Evolutionary conservation across 352 stramenopile genomes (phyloP).

Genomic region (Globisporangium cylindrosporum): DNA sequence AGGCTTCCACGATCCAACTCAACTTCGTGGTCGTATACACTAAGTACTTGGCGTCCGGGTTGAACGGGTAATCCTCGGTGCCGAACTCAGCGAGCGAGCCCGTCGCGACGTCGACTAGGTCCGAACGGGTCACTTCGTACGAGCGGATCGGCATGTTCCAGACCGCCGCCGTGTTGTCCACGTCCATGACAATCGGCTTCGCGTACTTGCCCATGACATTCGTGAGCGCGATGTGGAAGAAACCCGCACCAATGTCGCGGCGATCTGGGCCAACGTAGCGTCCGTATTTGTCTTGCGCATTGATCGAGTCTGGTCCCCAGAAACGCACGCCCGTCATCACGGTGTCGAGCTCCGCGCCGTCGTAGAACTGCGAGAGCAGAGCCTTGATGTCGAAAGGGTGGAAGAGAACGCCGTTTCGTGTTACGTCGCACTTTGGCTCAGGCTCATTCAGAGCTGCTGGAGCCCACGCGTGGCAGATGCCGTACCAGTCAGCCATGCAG

Average conservation of each 20-base stretch:
- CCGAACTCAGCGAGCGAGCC: slow-evolving; percentile 39
- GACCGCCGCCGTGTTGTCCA: slow-evolving; percentile 21
- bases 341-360: slow-evolving; percentile 30
- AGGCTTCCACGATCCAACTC: slow-evolving; percentile 35
- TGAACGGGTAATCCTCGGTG: slow-evolving; percentile 46
- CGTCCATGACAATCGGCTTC: slow-evolving; percentile 39
- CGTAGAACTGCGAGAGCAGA: slow-evolving; percentile 39
- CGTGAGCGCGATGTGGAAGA: slow-evolving; percentile 43
- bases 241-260: slow-evolving; percentile 49
- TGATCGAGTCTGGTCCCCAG: slow-evolving; percentile 17
- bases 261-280: slow-evolving; percentile 35
- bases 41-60: slow-evolving; percentile 33
- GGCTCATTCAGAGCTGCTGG: slow-evolving; percentile 36
- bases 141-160: slow-evolving; percentile 63
- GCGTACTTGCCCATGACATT: slow-evolving; percentile 48
- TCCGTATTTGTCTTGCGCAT: slow-evolving; percentile 39
- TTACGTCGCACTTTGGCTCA: slow-evolving; percentile 43
- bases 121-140: slow-evolving; percentile 27
- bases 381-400: slow-evolving; percentile 49
- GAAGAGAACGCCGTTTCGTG: slow-evolving; percentile 45
- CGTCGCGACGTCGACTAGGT: slow-evolving; percentile 21
- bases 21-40: slow-evolving; percentile 39
- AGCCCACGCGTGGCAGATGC: slow-evolving; percentile 51
- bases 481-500: slow-evolving; percentile 45
- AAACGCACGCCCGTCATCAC: slow-evolving; percentile 44